phyloP scores from a whole-genome alignment of 768 basidiomycete genomes.

The Wakefieldia striispora region DNA sequence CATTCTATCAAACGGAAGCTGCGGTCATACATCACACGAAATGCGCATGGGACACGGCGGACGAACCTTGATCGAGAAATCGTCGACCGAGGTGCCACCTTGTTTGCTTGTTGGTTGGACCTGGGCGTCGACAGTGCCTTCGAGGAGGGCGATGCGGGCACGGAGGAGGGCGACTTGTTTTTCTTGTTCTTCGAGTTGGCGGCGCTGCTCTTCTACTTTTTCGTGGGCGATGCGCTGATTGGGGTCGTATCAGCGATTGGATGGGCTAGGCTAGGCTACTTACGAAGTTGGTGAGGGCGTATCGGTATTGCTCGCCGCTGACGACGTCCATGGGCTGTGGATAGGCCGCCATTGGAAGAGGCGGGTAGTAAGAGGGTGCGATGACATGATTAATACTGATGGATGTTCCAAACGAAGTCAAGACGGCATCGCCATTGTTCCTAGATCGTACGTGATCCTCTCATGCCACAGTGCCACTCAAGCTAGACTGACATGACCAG shows the following conservation, averaged over 20 bases:
- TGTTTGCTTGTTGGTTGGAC: conserved; percentile 30
- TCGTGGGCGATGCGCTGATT: conserved; percentile 80
- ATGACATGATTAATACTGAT: no score
- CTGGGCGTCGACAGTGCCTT: conserved; percentile 53
- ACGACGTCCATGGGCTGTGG: conserved; percentile 31
- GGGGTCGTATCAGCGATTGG: neutral
- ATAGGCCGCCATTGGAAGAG: conserved; percentile 25
- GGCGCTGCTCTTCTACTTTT: conserved; percentile 80
- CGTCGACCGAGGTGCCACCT: conserved; percentile 70
- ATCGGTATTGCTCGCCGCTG: conserved; percentile 69
- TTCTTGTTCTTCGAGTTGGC: conserved; percentile 81
- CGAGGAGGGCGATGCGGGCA: conserved; percentile 67
- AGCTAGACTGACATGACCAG: no score
- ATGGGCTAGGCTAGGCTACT: conserved; percentile 22
- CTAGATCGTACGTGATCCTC: no score
- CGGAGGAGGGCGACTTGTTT: conserved; percentile 73
- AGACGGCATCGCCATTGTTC: no score
- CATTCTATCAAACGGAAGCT: conserved; percentile 58
- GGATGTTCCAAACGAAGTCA: no score
- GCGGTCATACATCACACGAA: no score
- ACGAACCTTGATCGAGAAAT: conserved; percentile 83
- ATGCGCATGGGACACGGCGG: no score
- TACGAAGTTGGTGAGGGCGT: conserved; percentile 82
- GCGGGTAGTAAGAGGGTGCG: neutral
- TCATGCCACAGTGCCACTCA: no score